Evolutionary conservation across 2,329 filamentous ascomycete species (phyloP).

Genomic region (Cladosporium sp.): DNA sequence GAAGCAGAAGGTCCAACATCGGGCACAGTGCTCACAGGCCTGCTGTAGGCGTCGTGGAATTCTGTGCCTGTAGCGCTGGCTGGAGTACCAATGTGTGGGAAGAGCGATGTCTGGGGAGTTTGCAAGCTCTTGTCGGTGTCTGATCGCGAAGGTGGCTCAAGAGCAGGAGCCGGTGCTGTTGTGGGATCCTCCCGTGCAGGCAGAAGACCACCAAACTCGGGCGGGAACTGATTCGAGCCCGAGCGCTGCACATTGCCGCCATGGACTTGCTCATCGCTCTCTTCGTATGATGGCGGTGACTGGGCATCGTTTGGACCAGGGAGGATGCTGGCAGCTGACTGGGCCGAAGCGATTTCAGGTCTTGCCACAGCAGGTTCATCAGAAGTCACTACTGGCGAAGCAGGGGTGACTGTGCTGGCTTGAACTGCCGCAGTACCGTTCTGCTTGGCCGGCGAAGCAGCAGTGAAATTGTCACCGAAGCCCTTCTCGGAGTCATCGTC

Average conservation of each 20-base stretch:
- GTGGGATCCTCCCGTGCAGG: constrained; percentile 57
- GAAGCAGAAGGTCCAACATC: constrained; percentile 25
- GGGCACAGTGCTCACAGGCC: constrained; percentile 31
- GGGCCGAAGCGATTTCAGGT: constrained; percentile 21
- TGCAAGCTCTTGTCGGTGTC: constrained; percentile 11
- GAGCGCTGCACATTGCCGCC: constrained; percentile 35
- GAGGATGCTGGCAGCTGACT: constrained; percentile 43
- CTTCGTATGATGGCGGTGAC: constrained; percentile 60
- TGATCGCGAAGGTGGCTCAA: constrained; percentile 5
- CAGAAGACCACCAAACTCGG: constrained; percentile 57
- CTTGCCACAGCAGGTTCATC: constrained; percentile 15
- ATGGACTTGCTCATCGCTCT: constrained; percentile 38
- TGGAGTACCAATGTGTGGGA: constrained; percentile 8
- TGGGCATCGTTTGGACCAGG: constrained; percentile 57
- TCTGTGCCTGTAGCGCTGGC: constrained; percentile 13
- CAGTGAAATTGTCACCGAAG: constrained; percentile 91
- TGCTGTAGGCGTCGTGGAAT: constrained; percentile 33
- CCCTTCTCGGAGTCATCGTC: constrained; percentile 60
- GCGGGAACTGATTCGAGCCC: constrained; percentile 46
- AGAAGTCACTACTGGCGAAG: constrained; percentile 10
- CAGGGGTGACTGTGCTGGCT: constrained; percentile 1
- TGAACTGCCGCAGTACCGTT: constrained; percentile 11
- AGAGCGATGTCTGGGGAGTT: constrained; percentile 14
- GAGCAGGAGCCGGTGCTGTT: constrained; percentile 22
- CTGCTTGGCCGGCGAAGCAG: constrained; percentile 49